Evolutionary conservation across 2,329 filamentous ascomycete species (phyloP).

Genomic region (Zymoseptoria crescenta): DNA sequence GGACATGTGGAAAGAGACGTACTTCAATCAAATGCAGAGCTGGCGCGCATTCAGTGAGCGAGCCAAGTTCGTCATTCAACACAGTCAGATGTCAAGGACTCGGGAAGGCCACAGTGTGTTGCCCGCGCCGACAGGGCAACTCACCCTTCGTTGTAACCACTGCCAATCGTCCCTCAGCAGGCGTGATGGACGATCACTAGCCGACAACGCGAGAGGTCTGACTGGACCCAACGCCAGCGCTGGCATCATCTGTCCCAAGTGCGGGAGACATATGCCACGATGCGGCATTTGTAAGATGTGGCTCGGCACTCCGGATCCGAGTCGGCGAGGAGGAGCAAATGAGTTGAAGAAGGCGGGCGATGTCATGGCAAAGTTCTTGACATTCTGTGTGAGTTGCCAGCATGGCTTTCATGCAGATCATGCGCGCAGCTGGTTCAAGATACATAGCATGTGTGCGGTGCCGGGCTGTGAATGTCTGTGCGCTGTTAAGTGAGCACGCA

Average conservation of each 20-base stretch:
- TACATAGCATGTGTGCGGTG: constrained; percentile 48
- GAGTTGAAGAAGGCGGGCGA: constrained; percentile 30
- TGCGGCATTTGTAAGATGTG: constrained; percentile 56
- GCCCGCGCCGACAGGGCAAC: constrained; percentile 58
- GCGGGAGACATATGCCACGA: constrained; percentile 54
- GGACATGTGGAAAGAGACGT: constrained; percentile 67
- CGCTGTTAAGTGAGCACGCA: constrained; percentile 7
- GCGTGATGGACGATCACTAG: constrained; percentile 28
- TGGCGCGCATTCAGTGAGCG: constrained; percentile 64
- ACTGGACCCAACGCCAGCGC: constrained; percentile 24
- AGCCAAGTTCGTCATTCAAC: constrained; percentile 70
- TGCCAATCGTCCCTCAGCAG: constrained; percentile 54
- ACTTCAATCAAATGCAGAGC: constrained; percentile 62
- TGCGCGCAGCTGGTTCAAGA: constrained; percentile 53
- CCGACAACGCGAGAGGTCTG: constrained; percentile 19
- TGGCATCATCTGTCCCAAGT: constrained; percentile 52
- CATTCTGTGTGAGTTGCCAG: constrained; percentile 55
- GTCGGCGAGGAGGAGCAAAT: constrained; percentile 25
- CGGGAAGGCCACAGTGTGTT: constrained; percentile 56
- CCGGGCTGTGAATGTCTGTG: constrained; percentile 50
- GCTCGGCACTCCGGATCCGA: constrained; percentile 51
- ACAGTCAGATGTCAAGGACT: constrained; percentile 58
- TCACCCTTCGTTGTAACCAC: constrained; percentile 68
- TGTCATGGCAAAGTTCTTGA: constrained; percentile 47
- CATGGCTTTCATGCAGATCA: constrained; percentile 59